phyloP scores from a whole-genome alignment of 1,284 basidiomycete genomes.

The Trichosporon faecale region DNA sequence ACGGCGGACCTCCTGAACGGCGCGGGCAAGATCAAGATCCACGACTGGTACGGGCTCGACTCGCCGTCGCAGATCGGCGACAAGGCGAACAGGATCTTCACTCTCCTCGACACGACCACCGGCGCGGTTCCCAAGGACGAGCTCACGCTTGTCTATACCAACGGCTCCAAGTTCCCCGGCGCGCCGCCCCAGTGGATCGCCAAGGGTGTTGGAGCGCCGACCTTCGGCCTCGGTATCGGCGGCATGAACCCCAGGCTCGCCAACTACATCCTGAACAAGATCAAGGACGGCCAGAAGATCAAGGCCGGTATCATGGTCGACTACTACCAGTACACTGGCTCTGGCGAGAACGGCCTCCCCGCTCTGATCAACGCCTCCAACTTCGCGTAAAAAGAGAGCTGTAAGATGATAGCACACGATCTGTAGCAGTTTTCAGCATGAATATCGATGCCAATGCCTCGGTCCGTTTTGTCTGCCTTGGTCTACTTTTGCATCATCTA shows the following conservation, averaged over 20 bases:
- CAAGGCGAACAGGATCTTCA: slow-evolving; percentile 59
- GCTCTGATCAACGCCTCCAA: slow-evolving; percentile 19
- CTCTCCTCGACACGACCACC: slow-evolving; percentile 26
- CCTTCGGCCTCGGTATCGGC: slow-evolving; percentile 67
- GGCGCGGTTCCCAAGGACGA: slow-evolving; percentile 39
- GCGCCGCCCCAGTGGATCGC: slow-evolving; percentile 70
- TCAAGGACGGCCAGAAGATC: slow-evolving; percentile 27
- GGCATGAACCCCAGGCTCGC: slow-evolving; percentile 74
- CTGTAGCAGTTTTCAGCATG: background rate
- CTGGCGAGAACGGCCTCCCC: slow-evolving; percentile 15
- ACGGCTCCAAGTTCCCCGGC: slow-evolving; percentile 74
- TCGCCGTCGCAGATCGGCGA: slow-evolving; percentile 74
- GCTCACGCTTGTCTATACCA: slow-evolving; percentile 70
- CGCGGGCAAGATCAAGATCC: slow-evolving; percentile 62
- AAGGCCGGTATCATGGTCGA: slow-evolving; percentile 41
- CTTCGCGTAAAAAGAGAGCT: slow-evolving; percentile 8
- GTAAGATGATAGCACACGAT: background rate
- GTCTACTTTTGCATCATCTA: slow-evolving; percentile 21
- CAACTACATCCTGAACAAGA: slow-evolving; percentile 63
- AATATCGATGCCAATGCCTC: background rate
- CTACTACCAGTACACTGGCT: slow-evolving; percentile 39
- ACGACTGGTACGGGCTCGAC: slow-evolving; percentile 79
- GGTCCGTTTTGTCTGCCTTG: background rate
- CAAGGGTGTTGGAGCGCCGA: slow-evolving; percentile 74
- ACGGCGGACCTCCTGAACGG: background rate